phyloP scores from a whole-genome alignment of 2,329 filamentous ascomycete species.

The Leptographium wingfieldii region DNA sequence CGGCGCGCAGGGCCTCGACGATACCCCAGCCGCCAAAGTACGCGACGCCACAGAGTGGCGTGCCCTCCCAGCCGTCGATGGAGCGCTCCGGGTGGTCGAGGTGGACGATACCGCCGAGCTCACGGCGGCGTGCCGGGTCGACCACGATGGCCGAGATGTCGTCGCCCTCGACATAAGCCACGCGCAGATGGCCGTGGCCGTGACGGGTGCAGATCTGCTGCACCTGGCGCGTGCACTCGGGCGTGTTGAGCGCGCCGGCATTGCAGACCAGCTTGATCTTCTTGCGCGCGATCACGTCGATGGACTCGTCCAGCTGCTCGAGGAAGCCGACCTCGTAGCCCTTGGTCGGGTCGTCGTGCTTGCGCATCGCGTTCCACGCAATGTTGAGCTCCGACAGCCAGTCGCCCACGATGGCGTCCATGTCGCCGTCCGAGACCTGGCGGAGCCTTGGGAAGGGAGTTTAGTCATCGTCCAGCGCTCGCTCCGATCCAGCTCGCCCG shows the following conservation, averaged over 20 bases:
- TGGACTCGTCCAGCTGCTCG: conserved; percentile 5
- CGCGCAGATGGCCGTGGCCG: conserved; percentile 17
- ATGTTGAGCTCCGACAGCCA: conserved; percentile 19
- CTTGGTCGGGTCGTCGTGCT: not conserved
- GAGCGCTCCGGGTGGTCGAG: not conserved
- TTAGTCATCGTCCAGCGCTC: too few species aligned
- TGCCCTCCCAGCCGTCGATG: not conserved
- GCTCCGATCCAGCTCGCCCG: too few species aligned
- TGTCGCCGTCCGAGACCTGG: not conserved
- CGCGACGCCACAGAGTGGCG: conserved; percentile 26
- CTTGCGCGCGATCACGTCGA: conserved; percentile 19
- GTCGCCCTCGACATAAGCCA: conserved; percentile 33
- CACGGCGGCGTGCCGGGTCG: not conserved
- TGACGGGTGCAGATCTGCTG: not conserved
- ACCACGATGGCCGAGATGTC: conserved; percentile 21
- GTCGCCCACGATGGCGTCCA: conserved; percentile 13
- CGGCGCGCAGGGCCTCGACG: conserved; percentile 25
- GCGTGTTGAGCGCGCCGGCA: conserved; percentile 39
- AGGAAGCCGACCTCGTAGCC: conserved; percentile 1
- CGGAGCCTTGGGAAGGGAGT: not conserved
- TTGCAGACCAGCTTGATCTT: conserved; percentile 34
- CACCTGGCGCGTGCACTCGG: conserved; percentile 5
- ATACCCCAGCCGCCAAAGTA: conserved; percentile 40
- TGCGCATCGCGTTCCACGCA: conserved; percentile 3
- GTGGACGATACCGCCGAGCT: not conserved